Base-by-base conservation (phyloP, 345 rosid species). In the Euclidium syriacum region DNA sequence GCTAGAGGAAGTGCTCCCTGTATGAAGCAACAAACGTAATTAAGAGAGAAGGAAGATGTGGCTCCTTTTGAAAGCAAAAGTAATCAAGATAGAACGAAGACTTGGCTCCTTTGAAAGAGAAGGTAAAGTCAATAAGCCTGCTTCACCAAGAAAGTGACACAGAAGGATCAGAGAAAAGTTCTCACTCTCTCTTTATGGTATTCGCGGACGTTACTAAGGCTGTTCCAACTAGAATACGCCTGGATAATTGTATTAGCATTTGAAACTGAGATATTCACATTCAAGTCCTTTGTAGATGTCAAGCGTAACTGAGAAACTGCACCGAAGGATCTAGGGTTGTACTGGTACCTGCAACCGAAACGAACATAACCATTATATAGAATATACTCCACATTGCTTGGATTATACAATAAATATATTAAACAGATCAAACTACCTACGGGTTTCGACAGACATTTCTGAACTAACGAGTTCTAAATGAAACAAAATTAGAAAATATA, bases 211-310 rank as follows among this genome's bases (percentile, higher is more conserved):
- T 71, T 68, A 75, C 75, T 77, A 71, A 94, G 86, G 73, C 79
- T 87, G 70, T 78, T 83, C 99, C 99, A 94, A 80, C 97, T 94
- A 35, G 96, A 86, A 77, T 85, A 94, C 48, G 99, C 97, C 85
- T 94, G 97, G 77, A 94, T 79, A 51, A 90, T 78, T 91, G 91
- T 87, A 75, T 94, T 94, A 62, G 79, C 79, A 77, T 83, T 94
- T 40, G 96, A 81, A 58, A 85, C 88, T 19, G 97, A 84, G 69
- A 87, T 68, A 68, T 94, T 94, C 65, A 94, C 70, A 78, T 90
- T 94, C 61, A 94, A 74, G 71, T 89, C 91, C 80, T 80, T 71
- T 3, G 85, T 79, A 30, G 88, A 76, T 61, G 87, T 79, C 68
- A 94, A 65, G 58, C 96, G 97, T 64, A 94, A 64, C 73, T 94